Conservation (phyloP, 129 eudicot species). For the Dittrichia graveolens region DNA sequence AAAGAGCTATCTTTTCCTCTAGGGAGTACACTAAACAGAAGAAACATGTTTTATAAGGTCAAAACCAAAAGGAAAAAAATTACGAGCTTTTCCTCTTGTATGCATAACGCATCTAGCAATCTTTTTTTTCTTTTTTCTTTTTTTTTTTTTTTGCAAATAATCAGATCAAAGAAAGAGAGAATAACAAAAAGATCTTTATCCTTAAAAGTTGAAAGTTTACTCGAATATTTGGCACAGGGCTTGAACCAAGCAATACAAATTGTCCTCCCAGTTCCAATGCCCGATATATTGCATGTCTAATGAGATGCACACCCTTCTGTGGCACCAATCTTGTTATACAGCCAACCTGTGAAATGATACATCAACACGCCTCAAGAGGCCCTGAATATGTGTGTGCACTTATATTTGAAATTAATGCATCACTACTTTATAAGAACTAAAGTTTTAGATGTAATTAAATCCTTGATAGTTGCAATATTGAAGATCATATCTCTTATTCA, state of each 20-base stretch:
- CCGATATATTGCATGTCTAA: slow-evolving; percentile 89
- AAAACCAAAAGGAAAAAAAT: neutral
- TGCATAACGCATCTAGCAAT: neutral
- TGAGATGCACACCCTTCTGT: slow-evolving; percentile 96
- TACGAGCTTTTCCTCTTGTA: neutral
- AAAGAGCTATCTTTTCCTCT: too few species aligned
- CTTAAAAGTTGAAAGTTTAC: slow-evolving; percentile 37
- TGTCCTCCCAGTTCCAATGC: slow-evolving; percentile 92
- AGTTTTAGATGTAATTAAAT: too few species aligned
- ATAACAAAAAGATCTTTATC: slow-evolving; percentile 17
- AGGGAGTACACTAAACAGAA: neutral
- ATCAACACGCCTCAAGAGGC: neutral
- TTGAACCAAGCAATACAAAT: slow-evolving; percentile 97
- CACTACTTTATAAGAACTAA: too few species aligned
- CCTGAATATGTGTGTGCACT: too few species aligned
- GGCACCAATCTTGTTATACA: slow-evolving; percentile 98
- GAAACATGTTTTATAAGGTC: neutral
- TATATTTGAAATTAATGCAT: too few species aligned
- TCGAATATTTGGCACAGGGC: slow-evolving; percentile 92
- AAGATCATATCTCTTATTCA: too few species aligned
- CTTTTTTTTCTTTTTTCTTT: neutral
- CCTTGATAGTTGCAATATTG: too few species aligned
- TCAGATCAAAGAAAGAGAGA: slow-evolving; percentile 10
- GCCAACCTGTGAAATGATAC: slow-evolving; percentile 62
- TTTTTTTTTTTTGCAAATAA: neutral